A percentile compares a stretch with the other conserved stretches of the same genome.
Conservation (phyloP, 139 green algal genomes). For the Picochlorum sp. region DNA sequence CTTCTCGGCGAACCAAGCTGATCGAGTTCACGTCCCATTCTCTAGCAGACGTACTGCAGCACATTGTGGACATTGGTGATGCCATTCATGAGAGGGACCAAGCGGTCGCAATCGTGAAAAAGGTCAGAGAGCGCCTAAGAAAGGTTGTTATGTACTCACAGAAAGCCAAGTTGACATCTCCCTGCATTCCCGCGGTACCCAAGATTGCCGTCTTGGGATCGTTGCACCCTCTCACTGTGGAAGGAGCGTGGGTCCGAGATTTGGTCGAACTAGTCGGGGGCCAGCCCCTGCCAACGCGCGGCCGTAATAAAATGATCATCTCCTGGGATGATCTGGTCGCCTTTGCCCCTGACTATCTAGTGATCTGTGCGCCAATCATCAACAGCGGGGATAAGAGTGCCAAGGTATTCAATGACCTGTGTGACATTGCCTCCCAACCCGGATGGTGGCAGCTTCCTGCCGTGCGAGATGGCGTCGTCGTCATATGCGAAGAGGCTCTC, state of each 20-base stretch:
- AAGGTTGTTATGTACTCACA: conserved; percentile 38
- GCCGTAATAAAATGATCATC: conserved; percentile 24
- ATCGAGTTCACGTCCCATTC: conserved; percentile 14
- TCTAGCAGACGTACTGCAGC: conserved; percentile 71
- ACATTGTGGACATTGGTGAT: conserved; percentile 64
- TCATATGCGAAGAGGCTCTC: conserved; percentile 49
- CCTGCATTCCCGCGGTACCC: not conserved
- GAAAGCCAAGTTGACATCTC: not conserved
- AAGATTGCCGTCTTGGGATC: conserved; percentile 61
- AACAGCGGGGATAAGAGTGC: conserved; percentile 10
- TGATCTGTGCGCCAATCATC: conserved; percentile 22
- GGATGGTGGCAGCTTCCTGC: conserved; percentile 87
- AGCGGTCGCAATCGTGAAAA: conserved; percentile 50
- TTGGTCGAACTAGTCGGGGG: conserved; percentile 46
- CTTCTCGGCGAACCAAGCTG: conserved; percentile 28
- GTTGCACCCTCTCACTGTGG: conserved; percentile 29
- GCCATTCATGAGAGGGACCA: conserved; percentile 44
- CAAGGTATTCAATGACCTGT: conserved; percentile 26
- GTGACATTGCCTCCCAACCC: conserved; percentile 55
- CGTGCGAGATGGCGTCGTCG: conserved; percentile 64
- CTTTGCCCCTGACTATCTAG: conserved; percentile 65
- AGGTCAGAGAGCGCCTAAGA: conserved; percentile 59
- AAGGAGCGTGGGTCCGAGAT: conserved; percentile 49
- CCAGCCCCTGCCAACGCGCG: conserved; percentile 20
- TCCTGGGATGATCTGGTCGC: conserved; percentile 43